A percentile compares a stretch with the other conserved stretches of the same genome.
Evolutionary conservation across 805 yeast genomes (phyloP).

Genomic region (Candida sanyiensis): DNA sequence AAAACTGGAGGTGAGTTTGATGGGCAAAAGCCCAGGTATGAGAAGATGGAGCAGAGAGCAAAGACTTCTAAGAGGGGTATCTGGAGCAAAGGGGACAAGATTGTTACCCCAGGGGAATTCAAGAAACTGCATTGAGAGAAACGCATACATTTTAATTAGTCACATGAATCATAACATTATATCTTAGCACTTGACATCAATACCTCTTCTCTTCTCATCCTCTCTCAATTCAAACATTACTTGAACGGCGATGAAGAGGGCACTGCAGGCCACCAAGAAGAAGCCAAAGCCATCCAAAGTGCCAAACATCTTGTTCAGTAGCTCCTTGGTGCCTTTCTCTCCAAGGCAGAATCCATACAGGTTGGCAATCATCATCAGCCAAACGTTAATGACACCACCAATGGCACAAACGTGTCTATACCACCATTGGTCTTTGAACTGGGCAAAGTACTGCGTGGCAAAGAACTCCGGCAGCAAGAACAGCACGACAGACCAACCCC

Average conservation of each 20-base stretch:
- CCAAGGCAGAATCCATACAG: conserved; percentile 93
- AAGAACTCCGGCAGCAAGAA: conserved; percentile 82
- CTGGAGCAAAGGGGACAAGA: conserved; percentile 52
- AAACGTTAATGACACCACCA: conserved; percentile 85
- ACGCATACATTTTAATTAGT: neutral
- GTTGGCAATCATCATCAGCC: conserved; percentile 98
- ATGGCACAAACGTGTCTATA: conserved; percentile 76
- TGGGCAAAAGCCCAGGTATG: conserved; percentile 57
- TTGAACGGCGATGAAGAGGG: conserved; percentile 80
- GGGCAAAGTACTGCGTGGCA: conserved; percentile 41
- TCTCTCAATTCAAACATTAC: conserved; percentile 93
- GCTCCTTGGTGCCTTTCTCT: conserved; percentile 67
- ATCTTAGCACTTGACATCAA: conserved; percentile 65
- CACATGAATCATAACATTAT: neutral
- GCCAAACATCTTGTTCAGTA: conserved; percentile 64
- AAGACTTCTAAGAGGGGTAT: conserved; percentile 54
- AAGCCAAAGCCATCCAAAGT: conserved; percentile 65
- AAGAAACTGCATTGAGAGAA: conserved; percentile 39
- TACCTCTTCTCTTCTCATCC: conserved; percentile 75
- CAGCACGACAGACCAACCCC: conserved; percentile 95
- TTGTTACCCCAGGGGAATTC: conserved; percentile 74
- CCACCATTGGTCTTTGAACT: conserved; percentile 49
- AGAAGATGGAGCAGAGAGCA: conserved; percentile 56
- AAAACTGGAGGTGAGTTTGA: conserved; percentile 81
- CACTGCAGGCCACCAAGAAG: conserved; percentile 51